Evolutionary conservation across 2,329 filamentous ascomycete species (phyloP).

Genomic region (Cadophora gregata): DNA sequence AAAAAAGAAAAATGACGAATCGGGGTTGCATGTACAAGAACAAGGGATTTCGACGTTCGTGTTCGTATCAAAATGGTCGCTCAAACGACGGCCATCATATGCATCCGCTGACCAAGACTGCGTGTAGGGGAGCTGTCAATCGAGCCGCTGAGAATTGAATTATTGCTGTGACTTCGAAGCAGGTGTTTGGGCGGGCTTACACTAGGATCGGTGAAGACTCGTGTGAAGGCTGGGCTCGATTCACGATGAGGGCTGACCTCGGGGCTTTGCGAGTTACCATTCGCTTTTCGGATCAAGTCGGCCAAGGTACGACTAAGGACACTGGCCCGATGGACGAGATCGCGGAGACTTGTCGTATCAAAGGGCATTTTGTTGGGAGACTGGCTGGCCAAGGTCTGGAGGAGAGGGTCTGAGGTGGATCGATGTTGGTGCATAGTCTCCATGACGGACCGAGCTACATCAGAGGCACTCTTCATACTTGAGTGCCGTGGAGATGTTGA

Average conservation of each 20-base stretch:
- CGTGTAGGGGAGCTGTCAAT: constrained; percentile 59
- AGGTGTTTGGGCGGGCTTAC: constrained; percentile 59
- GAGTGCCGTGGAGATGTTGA: constrained; percentile 36
- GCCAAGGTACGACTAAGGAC: constrained; percentile 64
- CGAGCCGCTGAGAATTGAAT: constrained; percentile 57
- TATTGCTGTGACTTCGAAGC: constrained; percentile 60
- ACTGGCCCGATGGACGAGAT: constrained; percentile 67
- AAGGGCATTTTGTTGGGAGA: constrained; percentile 63
- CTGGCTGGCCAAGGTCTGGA: constrained; percentile 39
- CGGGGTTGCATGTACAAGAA: constrained; percentile 40
- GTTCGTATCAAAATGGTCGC: constrained; percentile 23
- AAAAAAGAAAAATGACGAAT: constrained; percentile 43
- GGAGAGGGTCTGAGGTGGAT: constrained; percentile 49
- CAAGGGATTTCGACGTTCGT: constrained; percentile 17
- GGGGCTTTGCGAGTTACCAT: constrained; percentile 63
- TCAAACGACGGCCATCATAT: constrained; percentile 67
- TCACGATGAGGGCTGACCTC: constrained; percentile 56
- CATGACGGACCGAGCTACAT: constrained; percentile 64
- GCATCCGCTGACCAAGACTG: constrained; percentile 59
- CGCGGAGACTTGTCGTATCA: constrained; percentile 71
- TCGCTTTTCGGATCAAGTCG: constrained; percentile 63
- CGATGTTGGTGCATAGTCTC: constrained; percentile 66
- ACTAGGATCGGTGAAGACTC: constrained; percentile 68
- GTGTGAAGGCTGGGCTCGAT: constrained; percentile 70
- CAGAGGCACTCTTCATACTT: constrained; percentile 48